phyloP scores from a whole-genome alignment of 352 stramenopile genomes.

The Elongisporangium senticosum region DNA sequence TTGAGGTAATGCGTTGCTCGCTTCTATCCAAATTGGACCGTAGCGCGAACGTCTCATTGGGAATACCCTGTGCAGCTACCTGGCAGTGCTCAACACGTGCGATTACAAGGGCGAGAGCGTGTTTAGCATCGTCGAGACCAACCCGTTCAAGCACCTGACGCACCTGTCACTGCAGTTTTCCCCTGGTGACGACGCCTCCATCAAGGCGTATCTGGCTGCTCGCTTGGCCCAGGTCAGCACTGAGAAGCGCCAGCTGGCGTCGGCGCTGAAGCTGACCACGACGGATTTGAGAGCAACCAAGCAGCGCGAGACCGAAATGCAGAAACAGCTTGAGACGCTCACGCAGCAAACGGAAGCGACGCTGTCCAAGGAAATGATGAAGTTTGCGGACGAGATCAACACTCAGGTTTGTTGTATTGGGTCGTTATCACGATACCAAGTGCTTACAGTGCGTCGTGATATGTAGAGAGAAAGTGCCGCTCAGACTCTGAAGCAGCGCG shows the following conservation, averaged over 20 bases:
- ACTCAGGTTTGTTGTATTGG: conserved; percentile 18
- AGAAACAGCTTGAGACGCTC: conserved; percentile 48
- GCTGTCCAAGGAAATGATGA: conserved; percentile 59
- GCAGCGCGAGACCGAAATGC: conserved; percentile 32
- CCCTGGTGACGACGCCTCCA: conserved; percentile 78
- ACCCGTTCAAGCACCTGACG: conserved; percentile 93
- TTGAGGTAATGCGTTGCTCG: conserved; percentile 32
- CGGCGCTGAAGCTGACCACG: conserved; percentile 37
- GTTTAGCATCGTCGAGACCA: conserved; percentile 93
- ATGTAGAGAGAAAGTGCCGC: conserved; percentile 40
- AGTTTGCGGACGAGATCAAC: conserved; percentile 63
- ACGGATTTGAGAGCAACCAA: conserved; percentile 35
- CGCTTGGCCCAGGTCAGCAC: conserved; percentile 77
- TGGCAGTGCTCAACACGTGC: conserved; percentile 75
- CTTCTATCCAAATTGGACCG: background rate
- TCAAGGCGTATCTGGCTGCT: conserved; percentile 90
- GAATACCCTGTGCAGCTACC: conserved; percentile 37
- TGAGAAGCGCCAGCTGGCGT: conserved; percentile 35
- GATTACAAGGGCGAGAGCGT: conserved; percentile 54
- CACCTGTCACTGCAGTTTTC: conserved; percentile 88
- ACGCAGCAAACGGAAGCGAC: conserved; percentile 49
- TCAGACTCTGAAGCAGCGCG: conserved; percentile 40
- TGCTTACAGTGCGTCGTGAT: background rate
- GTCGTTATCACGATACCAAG: background rate
- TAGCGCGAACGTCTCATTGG: no score